These are phyloP conservation scores for Ogataea sp. DNA, from an alignment of 805 yeast genomes.

Conservation along the genomic window DNA sequence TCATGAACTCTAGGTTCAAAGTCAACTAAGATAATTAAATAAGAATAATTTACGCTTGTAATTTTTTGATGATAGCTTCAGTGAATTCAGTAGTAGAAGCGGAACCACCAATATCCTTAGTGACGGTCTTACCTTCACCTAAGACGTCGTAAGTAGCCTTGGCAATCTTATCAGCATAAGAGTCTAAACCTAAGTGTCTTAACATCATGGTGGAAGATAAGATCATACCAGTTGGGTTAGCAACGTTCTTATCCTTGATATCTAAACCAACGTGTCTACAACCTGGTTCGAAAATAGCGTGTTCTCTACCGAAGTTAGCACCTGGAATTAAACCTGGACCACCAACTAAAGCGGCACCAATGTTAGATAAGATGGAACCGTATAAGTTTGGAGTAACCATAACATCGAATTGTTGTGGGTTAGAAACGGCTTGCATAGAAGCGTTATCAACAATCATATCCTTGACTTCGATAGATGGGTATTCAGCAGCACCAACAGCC, in stretches of 20 bases:
- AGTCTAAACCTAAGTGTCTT: conserved; percentile 89
- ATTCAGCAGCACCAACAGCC: conserved; percentile 76
- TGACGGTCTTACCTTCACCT: conserved; percentile 78
- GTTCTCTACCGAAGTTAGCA: conserved; percentile 95
- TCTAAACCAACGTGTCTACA: conserved; percentile 99
- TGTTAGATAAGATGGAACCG: conserved; percentile 95
- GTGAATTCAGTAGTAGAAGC: conserved; percentile 92
- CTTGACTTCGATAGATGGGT: conserved; percentile 74
- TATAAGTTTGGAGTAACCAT: conserved; percentile 96
- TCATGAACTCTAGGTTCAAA: no score
- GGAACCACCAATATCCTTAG: conserved; percentile 88
- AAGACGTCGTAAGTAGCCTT: conserved; percentile 85
- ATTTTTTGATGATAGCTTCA: conserved; percentile 73
- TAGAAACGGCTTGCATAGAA: conserved; percentile 97
- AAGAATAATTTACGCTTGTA: conserved; percentile 32
- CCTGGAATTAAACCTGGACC: conserved; percentile 99
- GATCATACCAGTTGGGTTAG: conserved; percentile 98
- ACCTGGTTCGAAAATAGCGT: conserved; percentile 98
- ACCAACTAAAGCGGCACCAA: conserved; percentile 95
- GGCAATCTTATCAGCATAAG: conserved; percentile 78
- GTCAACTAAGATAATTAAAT: no score
- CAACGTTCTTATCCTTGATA: conserved; percentile 88
- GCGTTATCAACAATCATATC: conserved; percentile 98
- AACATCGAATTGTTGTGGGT: conserved; percentile 97
- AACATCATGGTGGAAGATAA: conserved; percentile 85